Evolutionary conservation across 768 basidiomycete genomes (phyloP).

Genomic region (Fomitopsis pulvina): DNA sequence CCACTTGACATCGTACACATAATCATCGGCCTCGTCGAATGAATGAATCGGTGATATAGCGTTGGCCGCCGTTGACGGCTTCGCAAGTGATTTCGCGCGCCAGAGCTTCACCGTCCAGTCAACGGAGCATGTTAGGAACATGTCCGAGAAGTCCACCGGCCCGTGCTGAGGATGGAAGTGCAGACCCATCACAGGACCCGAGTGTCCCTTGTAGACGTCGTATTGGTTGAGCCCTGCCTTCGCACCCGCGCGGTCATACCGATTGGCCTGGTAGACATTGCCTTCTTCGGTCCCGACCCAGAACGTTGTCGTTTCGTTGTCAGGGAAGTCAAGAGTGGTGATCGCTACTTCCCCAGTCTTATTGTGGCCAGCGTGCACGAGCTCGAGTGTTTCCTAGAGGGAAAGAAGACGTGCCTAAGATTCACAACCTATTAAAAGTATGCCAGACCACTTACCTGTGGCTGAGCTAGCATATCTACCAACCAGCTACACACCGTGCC

Average conservation of each 20-base stretch:
- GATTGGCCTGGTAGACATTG: conserved; percentile 92
- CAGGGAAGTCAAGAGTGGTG: conserved; percentile 89
- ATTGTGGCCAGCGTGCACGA: conserved; percentile 84
- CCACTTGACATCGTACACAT: conserved; percentile 99
- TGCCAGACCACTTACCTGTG: conserved; percentile 56
- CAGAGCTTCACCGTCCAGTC: conserved; percentile 99
- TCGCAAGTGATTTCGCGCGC: conserved; percentile 74
- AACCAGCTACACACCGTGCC: conserved; percentile 97
- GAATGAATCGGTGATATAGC: conserved; percentile 76
- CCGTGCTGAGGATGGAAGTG: conserved; percentile 92
- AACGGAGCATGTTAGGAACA: conserved; percentile 88
- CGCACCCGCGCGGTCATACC: conserved; percentile 93
- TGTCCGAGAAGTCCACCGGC: conserved; percentile 89
- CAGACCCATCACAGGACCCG: conserved; percentile 90
- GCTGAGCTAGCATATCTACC: conserved; percentile 97
- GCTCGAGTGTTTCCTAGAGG: conserved; percentile 83
- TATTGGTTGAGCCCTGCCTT: conserved; percentile 94
- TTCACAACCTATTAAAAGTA: not conserved
- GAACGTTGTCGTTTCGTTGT: conserved; percentile 94
- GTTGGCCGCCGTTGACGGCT: conserved; percentile 54
- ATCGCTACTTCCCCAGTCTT: conserved; percentile 97
- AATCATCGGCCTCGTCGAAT: conserved; percentile 97
- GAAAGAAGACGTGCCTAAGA: not conserved
- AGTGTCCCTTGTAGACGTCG: conserved; percentile 90
- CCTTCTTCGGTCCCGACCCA: conserved; percentile 99